phyloP scores from a whole-genome alignment of 768 basidiomycete genomes.

The Cystobasidium onofrii region DNA sequence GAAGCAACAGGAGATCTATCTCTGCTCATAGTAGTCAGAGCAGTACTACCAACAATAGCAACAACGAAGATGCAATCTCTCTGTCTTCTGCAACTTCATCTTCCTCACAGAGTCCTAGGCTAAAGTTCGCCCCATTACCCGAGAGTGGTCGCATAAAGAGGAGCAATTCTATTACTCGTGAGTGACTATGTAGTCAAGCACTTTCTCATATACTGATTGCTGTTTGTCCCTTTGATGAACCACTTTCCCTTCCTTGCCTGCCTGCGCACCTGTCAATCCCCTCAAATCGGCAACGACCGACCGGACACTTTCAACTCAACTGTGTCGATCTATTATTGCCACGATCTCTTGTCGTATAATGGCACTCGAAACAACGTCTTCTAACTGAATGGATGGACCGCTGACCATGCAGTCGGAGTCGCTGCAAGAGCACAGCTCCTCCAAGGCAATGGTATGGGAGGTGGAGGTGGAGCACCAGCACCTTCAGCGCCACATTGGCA shows the following conservation, averaged over 20 bases:
- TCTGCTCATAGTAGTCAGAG: not conserved
- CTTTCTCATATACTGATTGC: not conserved
- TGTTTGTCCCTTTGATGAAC: not conserved
- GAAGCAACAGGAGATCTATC: not conserved
- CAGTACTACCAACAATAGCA: not conserved
- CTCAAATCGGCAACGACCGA: not conserved
- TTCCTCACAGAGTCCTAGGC: not conserved
- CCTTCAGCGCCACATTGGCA: slow-evolving; percentile 14
- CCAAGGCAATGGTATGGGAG: not conserved
- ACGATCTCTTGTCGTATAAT: no score
- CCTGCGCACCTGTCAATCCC: not conserved
- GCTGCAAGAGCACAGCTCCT: slow-evolving; percentile 21
- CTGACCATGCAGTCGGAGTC: slow-evolving; percentile 28
- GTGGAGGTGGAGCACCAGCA: not conserved
- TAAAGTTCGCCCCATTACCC: slow-evolving; percentile 30
- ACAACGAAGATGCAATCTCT: not conserved
- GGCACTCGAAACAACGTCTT: no score
- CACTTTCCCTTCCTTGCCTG: not conserved
- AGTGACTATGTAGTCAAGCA: not conserved
- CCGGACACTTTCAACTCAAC: not conserved
- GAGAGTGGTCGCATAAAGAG: slow-evolving; percentile 13
- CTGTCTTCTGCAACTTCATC: not conserved
- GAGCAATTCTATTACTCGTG: slow-evolving; percentile 14
- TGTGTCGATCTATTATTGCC: not conserved
- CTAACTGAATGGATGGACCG: no score